Evolutionary conservation across 139 green algal species (phyloP).

Genomic region (Astrephomene gubernaculifera): DNA sequence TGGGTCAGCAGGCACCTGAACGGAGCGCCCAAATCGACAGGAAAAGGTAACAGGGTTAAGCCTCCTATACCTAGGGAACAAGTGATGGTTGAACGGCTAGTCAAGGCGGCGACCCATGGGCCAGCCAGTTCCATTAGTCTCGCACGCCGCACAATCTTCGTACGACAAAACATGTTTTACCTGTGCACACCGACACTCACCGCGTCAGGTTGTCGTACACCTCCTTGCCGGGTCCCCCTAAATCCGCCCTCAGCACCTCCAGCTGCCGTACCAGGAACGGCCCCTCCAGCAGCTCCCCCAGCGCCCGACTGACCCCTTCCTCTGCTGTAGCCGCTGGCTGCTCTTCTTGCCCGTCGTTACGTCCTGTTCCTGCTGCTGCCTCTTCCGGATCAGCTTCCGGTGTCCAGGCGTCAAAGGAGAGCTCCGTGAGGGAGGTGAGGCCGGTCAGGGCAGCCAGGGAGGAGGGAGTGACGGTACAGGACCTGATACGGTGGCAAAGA

Average conservation of each 20-base stretch:
- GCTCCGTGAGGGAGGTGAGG: background rate
- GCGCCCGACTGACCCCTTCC: background rate
- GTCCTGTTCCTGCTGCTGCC: background rate
- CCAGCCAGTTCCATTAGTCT: too few species aligned
- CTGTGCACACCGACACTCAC: too few species aligned
- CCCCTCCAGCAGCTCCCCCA: slow-evolving; percentile 3
- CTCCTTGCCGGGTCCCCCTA: background rate
- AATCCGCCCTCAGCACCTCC: background rate
- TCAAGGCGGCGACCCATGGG: too few species aligned
- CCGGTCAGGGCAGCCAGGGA: background rate
- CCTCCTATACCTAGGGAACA: too few species aligned
- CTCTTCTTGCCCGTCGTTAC: too few species aligned
- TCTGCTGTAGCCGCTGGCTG: background rate
- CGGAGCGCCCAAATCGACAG: too few species aligned
- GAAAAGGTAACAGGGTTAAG: too few species aligned
- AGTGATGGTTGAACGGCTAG: too few species aligned
- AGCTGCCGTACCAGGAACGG: slow-evolving; percentile 6
- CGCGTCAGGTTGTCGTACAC: background rate
- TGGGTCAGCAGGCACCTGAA: too few species aligned
- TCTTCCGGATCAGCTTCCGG: background rate
- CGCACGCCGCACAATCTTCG: too few species aligned
- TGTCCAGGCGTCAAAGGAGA: background rate
- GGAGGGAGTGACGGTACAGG: slow-evolving; percentile 2
- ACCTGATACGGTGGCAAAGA: background rate
- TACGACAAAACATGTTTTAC: too few species aligned